Evolutionary conservation across 2,329 filamentous ascomycete species (phyloP).

Genomic region (Monilinia aucupariae): DNA sequence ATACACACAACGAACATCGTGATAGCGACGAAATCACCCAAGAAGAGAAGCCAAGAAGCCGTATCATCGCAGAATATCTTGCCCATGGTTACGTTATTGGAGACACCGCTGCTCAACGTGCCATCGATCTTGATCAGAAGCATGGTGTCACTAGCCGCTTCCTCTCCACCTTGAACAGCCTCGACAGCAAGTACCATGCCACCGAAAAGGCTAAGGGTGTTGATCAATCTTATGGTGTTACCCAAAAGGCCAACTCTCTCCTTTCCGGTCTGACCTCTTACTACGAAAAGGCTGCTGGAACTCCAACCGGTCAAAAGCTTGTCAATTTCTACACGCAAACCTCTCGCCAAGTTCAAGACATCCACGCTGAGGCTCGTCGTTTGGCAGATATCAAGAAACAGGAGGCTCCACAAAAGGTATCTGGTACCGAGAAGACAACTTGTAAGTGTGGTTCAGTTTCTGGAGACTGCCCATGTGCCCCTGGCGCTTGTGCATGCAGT

Average conservation of each 20-base stretch:
- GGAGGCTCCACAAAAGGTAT: constrained; percentile 40
- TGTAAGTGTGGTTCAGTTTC: constrained; percentile 44
- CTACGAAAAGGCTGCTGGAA: constrained; percentile 88
- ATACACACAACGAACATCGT: constrained; percentile 50
- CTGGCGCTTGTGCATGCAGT: constrained; percentile 43
- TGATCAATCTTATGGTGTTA: constrained; percentile 79
- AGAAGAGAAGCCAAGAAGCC: constrained; percentile 92
- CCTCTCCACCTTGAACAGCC: constrained; percentile 65
- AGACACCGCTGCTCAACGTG: constrained; percentile 68
- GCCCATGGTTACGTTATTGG: constrained; percentile 81
- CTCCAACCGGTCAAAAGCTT: constrained; percentile 82
- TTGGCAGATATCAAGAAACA: constrained; percentile 82
- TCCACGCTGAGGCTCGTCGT: constrained; percentile 84
- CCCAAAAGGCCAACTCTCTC: constrained; percentile 61
- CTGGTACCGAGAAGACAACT: constrained; percentile 38
- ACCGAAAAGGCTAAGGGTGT: constrained; percentile 78
- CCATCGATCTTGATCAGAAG: constrained; percentile 82
- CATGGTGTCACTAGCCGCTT: constrained; percentile 82
- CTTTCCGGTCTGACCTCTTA: constrained; percentile 71
- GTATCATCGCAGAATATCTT: constrained; percentile 93
- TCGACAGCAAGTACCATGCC: constrained; percentile 83
- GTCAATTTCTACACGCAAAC: constrained; percentile 81
- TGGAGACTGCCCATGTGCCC: constrained; percentile 41
- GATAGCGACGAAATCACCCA: constrained; percentile 71
- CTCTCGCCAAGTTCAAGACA: constrained; percentile 86